These are phyloP conservation scores for Diutina catenulata DNA, from an alignment of 1,139 yeast species.

Conservation along the genomic window DNA sequence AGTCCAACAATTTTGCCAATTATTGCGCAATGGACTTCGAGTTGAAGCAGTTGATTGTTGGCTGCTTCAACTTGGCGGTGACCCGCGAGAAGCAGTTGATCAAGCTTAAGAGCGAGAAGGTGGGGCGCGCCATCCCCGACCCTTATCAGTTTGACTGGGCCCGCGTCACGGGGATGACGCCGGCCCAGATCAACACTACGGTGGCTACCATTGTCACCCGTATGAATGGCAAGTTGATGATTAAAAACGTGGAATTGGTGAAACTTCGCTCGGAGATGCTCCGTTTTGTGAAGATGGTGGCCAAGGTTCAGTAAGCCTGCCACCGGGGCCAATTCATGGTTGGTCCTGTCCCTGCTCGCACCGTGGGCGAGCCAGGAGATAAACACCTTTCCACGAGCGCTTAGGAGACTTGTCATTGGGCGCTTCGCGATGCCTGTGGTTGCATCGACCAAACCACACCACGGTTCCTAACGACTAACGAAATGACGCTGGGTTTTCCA, in stretches of 20 bases:
- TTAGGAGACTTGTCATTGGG: conserved; percentile 1
- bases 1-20: conserved; percentile 29
- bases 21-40: conserved; percentile 36
- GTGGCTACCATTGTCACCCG: conserved; percentile 28
- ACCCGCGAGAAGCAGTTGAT: conserved; percentile 2
- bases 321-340: neutral
- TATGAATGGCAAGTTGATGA: conserved; percentile 32
- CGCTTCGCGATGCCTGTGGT: too few relatives aligned
- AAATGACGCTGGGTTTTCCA: too few relatives aligned
- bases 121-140: neutral
- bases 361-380: neutral
- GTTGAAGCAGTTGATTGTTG: conserved; percentile 31
- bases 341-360: neutral
- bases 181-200: conserved; percentile 24
- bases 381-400: neutral
- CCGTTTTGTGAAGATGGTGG: conserved; percentile 34
- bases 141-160: conserved; percentile 18
- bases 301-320: conserved; percentile 15
- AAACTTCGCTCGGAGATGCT: conserved; percentile 30
- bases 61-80: conserved; percentile 29
- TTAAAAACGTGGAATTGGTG: conserved; percentile 26
- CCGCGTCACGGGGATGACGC: conserved; percentile 25
- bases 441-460: too few relatives aligned
- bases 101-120: conserved; percentile 1
- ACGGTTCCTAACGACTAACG: too few relatives aligned